Conservation (phyloP, 2,329 filamentous ascomycete species). For the Colletotrichum destructivum region DNA sequence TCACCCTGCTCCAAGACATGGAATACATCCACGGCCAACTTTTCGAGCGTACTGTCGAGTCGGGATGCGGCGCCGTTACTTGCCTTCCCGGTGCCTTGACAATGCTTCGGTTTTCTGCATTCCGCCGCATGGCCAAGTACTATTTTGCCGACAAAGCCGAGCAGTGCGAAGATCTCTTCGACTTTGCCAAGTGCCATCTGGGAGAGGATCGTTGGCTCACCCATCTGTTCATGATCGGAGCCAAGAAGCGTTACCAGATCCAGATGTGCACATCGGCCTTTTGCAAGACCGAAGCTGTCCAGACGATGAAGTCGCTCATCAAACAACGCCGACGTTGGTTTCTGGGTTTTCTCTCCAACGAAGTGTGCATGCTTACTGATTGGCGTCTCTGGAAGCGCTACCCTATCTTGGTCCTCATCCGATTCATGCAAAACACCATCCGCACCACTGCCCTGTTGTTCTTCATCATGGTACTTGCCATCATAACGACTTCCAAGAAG, state of each 20-base stretch:
- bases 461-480: constrained; percentile 91
- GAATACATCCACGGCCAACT: constrained; percentile 98
- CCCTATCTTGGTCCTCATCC: constrained; percentile 86
- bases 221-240: constrained; percentile 98
- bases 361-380: constrained; percentile 98
- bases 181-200: constrained; percentile 95
- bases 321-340: constrained; percentile 98
- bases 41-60: constrained; percentile 96
- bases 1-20: constrained; percentile 96
- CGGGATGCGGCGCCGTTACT: constrained; percentile 92
- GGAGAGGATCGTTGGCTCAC: constrained; percentile 98
- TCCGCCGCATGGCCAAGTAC: constrained; percentile 96
- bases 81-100: constrained; percentile 96
- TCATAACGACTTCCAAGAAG: constrained; percentile 86
- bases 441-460: constrained; percentile 94
- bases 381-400: constrained; percentile 92
- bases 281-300: constrained; percentile 97
- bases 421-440: constrained; percentile 97
- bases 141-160: constrained; percentile 98
- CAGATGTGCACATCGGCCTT: constrained; percentile 98
- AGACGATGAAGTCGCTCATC: constrained; percentile 86
- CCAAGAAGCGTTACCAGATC: constrained; percentile 93
- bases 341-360: constrained; percentile 96
- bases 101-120: constrained; percentile 95
- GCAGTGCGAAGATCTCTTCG: constrained; percentile 95